Evolutionary conservation across 345 rosid genomes (phyloP).

Genomic region (Carallia brachiata): DNA sequence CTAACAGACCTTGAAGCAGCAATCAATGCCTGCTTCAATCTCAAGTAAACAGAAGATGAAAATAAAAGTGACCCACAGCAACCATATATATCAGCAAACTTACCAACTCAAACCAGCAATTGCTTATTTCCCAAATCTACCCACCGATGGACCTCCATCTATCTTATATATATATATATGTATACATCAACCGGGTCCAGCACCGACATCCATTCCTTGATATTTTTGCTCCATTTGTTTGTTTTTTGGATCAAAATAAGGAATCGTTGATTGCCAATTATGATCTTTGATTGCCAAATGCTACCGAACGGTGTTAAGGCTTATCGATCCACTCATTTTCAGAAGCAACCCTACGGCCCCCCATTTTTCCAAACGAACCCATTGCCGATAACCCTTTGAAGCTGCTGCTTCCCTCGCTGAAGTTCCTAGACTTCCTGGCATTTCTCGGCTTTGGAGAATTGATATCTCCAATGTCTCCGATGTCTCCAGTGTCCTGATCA

Average conservation of each 20-base stretch:
- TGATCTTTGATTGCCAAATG: constrained; percentile 32
- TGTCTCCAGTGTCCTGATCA: constrained; percentile 35
- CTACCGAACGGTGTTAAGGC: constrained; percentile 25
- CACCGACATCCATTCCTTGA: constrained; percentile 21
- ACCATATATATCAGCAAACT: constrained; percentile 32
- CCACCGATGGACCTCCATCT: constrained; percentile 26
- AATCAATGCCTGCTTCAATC: constrained; percentile 40
- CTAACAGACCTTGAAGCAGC: constrained; percentile 24
- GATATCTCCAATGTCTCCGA: constrained; percentile 33
- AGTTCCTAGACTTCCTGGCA: constrained; percentile 58
- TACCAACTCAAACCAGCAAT: constrained; percentile 37
- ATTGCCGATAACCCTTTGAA: constrained; percentile 73
- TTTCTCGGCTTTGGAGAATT: constrained; percentile 59
- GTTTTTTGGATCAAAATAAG: constrained; percentile 7
- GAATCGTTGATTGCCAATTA: constrained; percentile 25
- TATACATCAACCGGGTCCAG: constrained; percentile 34
- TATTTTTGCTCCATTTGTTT: constrained; percentile 3
- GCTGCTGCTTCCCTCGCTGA: constrained; percentile 88
- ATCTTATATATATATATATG: constrained; percentile 13
- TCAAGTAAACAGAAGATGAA: constrained; percentile 38
- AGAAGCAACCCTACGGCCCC: constrained; percentile 58
- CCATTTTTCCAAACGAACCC: constrained; percentile 62
- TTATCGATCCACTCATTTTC: constrained; percentile 61
- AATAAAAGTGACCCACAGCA: constrained; percentile 25
- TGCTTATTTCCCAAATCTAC: constrained; percentile 44